Base-by-base conservation (phyloP, 78 protist species). In the Capsaspora owczarzaki region DNA sequence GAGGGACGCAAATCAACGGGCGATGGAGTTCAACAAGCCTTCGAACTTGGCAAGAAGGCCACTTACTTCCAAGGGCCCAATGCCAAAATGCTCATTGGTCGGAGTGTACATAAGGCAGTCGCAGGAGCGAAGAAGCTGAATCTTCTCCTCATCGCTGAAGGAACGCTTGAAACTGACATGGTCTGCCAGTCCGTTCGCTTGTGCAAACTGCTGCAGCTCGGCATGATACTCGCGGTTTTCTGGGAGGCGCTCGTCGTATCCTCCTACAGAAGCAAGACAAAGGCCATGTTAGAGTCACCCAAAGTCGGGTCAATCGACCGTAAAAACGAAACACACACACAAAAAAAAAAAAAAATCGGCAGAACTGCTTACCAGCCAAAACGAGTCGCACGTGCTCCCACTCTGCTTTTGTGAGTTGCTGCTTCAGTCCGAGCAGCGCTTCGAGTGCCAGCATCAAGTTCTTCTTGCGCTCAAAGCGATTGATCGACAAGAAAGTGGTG, bases 71-170 rank as follows among this genome's bases (percentile, higher is more conserved):
- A 98, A 61, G 16, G 99, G 99, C 6, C 93, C 95, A 68, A 98
- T 98, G 41, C 99, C 99, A 80, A 98, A 98, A 81, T 98, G 99
- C 79, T 98, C 99, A 47, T 37, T 47, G 12, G 85, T 33, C 0
- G 99, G 99, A 27, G 99, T 97, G 86, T 97, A 98, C 40, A 96
- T 78, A 37, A 96, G 81, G 51, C 90, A 82, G 37, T 23, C 42
- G 68, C 82, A 49, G 69, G 82, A 46, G 29, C 2, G 35, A 5
- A 79, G 75, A 20, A 79, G 78, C 19, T 27, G 20, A 1, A n/a
- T 27, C 40, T 74, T 74, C 49, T 81, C 43, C 25, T 8, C 85
- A 23, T 81, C 80, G 0, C 43, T 42, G 44, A 87, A 85, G 29
- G 92, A 87, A 1, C 78, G 76, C n/a, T 78, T 0, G 69, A 92